These are phyloP conservation scores for Globisporangium emineosum DNA, from an alignment of 352 stramenopile species.

Conservation along the genomic window DNA sequence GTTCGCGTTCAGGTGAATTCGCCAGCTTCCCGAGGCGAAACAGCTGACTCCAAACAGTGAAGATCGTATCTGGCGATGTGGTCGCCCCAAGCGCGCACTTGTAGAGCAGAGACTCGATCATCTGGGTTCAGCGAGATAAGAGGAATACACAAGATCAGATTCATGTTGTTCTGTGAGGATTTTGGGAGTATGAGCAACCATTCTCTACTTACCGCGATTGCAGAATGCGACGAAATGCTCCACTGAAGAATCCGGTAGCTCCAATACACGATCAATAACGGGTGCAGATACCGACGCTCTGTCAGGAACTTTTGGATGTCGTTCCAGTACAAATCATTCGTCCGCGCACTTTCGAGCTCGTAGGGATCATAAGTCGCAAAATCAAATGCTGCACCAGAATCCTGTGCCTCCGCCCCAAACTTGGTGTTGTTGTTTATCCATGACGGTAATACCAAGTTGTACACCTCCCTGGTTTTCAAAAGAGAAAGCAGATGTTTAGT, in stretches of 20 bases:
- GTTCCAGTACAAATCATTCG: slow-evolving; percentile 77
- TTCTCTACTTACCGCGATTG: slow-evolving; percentile 39
- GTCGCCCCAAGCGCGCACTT: slow-evolving; percentile 53
- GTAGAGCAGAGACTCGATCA: slow-evolving; percentile 56
- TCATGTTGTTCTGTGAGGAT: background rate
- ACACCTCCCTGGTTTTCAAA: slow-evolving; percentile 24
- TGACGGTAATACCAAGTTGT: slow-evolving; percentile 31
- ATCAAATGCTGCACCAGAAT: background rate
- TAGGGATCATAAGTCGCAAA: slow-evolving; percentile 44
- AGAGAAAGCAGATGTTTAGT: background rate
- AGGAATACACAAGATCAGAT: background rate
- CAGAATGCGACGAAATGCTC: slow-evolving; percentile 55
- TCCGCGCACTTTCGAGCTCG: slow-evolving; percentile 65
- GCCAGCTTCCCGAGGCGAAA: slow-evolving; percentile 39
- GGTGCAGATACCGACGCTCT: slow-evolving; percentile 60
- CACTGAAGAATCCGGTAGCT: slow-evolving; percentile 63
- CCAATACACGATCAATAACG: slow-evolving; percentile 64
- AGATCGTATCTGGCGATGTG: slow-evolving; percentile 45
- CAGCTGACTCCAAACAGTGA: slow-evolving; percentile 60
- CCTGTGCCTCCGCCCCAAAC: slow-evolving; percentile 18
- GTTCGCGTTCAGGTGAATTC: background rate
- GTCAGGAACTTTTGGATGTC: slow-evolving; percentile 68
- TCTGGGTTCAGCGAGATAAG: slow-evolving; percentile 29
- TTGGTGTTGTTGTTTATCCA: slow-evolving; percentile 39
- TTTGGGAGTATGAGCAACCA: background rate